These are phyloP conservation scores for Lolium multiflorum DNA, from an alignment of 176 grass and related monocot genomes.

Conservation along the genomic window DNA sequence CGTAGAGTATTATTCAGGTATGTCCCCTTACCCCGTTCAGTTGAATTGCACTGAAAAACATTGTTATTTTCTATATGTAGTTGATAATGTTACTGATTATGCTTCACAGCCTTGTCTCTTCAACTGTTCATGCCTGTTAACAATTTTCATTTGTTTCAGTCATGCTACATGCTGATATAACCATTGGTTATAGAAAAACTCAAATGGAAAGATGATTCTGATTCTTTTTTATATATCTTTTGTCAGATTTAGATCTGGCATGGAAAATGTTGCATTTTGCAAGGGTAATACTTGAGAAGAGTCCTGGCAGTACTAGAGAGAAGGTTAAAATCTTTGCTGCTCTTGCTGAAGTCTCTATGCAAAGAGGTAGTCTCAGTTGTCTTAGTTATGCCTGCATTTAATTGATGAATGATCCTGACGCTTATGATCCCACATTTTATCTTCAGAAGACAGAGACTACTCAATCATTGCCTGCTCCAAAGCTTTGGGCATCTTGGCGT, in stretches of 20 bases:
- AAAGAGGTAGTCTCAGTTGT: constrained; percentile 64
- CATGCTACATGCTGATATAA: too few relatives aligned
- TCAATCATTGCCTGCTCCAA: constrained; percentile 76
- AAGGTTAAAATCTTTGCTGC: constrained; percentile 75
- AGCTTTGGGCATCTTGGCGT: constrained; percentile 74
- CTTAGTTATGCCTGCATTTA: background rate
- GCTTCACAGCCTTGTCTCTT: too few relatives aligned
- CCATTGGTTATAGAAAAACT: too few relatives aligned
- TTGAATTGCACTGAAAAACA: too few relatives aligned
- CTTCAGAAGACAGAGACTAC: constrained; percentile 85
- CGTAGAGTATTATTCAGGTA: too few relatives aligned
- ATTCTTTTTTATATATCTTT: constrained; percentile 15
- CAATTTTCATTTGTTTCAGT: too few relatives aligned
- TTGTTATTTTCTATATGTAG: too few relatives aligned
- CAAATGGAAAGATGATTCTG: constrained; percentile 48
- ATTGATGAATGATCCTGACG: constrained; percentile 5
- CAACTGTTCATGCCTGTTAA: too few relatives aligned
- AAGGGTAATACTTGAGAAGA: constrained; percentile 74
- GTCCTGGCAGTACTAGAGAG: constrained; percentile 48
- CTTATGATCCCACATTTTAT: constrained; percentile 1
- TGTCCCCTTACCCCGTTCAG: too few relatives aligned
- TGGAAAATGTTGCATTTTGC: constrained; percentile 97
- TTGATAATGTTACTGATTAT: too few relatives aligned
- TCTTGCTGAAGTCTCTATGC: constrained; percentile 75
- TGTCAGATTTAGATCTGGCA: constrained; percentile 74